These are phyloP conservation scores for Fusarium ramigenum DNA, from an alignment of 2,329 filamentous ascomycete species.

Conservation along the genomic window DNA sequence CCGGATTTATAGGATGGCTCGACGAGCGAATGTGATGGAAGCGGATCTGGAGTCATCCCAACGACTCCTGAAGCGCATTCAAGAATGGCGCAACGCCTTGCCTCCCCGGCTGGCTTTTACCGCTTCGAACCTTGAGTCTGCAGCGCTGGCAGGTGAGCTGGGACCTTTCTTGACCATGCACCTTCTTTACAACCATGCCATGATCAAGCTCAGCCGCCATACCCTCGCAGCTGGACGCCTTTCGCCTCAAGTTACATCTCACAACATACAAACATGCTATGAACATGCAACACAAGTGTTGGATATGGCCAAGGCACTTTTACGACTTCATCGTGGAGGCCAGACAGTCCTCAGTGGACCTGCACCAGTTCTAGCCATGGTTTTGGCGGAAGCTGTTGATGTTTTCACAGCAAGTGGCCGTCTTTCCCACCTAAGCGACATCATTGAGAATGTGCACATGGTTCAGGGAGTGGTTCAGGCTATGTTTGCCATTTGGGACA, in stretches of 20 bases:
- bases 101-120: conserved; percentile 65
- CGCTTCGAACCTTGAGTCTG: conserved; percentile 65
- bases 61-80: conserved; percentile 60
- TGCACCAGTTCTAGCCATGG: conserved; percentile 70
- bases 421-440: conserved; percentile 58
- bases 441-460: conserved; percentile 63
- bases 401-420: conserved; percentile 70
- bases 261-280: conserved; percentile 59
- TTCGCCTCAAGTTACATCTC: conserved; percentile 51
- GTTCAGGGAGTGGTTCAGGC: conserved; percentile 65
- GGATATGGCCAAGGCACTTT: conserved; percentile 55
- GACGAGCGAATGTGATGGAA: conserved; percentile 41
- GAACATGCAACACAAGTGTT: conserved; percentile 64
- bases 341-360: conserved; percentile 53
- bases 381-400: conserved; percentile 71
- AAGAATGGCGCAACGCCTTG: conserved; percentile 67
- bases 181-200: conserved; percentile 70
- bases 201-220: conserved; percentile 73
- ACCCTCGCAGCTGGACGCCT: conserved; percentile 54
- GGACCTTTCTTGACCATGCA: conserved; percentile 72
- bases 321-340: conserved; percentile 48
- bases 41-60: conserved; percentile 51
- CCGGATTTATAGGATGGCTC: conserved; percentile 59
- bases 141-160: conserved; percentile 61
- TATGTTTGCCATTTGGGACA: conserved; percentile 68